A percentile compares a stretch with the other conserved stretches of the same genome.
These are phyloP conservation scores for Aspergillus ruber DNA, from an alignment of 2,329 filamentous ascomycete species.

Conservation along the genomic window DNA sequence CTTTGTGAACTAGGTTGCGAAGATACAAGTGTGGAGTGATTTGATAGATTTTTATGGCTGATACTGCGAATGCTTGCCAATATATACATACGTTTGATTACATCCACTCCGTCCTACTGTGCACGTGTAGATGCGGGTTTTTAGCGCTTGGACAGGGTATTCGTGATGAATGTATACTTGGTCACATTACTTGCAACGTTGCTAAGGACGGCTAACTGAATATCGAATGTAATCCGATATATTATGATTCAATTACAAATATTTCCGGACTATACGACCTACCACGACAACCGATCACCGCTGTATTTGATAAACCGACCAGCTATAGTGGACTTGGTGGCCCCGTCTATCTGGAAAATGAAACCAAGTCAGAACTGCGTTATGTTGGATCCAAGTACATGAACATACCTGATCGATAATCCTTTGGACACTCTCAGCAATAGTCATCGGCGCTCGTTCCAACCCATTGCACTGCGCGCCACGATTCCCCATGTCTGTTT, in stretches of 20 bases:
- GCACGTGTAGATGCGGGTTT: no score
- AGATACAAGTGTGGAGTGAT: no score
- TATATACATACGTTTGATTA: no score
- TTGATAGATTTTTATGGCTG: no score
- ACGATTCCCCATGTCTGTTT: constrained; percentile 39
- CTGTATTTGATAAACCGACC: background rate
- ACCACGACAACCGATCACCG: background rate
- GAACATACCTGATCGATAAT: constrained; percentile 18
- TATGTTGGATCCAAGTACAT: background rate
- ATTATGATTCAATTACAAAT: background rate
- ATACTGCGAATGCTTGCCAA: no score
- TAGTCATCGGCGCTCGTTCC: constrained; percentile 25
- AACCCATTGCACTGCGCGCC: constrained; percentile 28
- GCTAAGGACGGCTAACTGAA: no score
- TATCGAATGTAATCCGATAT: background rate
- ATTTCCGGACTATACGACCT: background rate
- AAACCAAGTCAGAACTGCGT: background rate
- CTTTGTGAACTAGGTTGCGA: no score
- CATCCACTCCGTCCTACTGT: no score
- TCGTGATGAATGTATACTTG: no score
- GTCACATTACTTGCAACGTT: no score
- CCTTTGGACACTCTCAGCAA: constrained; percentile 31
- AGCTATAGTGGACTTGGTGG: constrained; percentile 3
- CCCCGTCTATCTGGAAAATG: constrained; percentile 3
- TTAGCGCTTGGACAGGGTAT: no score